These are phyloP conservation scores for Phytopythium boreale DNA, from an alignment of 352 stramenopile genomes.

Conservation along the genomic window DNA sequence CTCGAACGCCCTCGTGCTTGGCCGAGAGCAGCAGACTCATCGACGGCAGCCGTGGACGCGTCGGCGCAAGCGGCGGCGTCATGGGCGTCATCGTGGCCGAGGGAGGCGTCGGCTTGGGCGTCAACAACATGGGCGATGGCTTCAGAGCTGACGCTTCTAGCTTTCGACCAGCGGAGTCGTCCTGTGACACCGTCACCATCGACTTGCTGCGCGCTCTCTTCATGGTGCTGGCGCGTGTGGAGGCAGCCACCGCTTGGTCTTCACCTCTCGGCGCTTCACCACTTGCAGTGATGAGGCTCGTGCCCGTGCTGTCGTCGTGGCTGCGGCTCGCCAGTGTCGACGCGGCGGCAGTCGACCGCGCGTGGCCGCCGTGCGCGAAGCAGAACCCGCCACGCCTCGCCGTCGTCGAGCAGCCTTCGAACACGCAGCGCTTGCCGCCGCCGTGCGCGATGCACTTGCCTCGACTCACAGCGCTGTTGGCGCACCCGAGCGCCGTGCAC, in stretches of 20 bases:
- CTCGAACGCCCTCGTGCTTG: neutral
- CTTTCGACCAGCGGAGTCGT: neutral
- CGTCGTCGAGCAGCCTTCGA: constrained; percentile 71
- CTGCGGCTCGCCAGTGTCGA: neutral
- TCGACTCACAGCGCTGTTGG: constrained; percentile 79
- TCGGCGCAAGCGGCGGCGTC: constrained; percentile 1
- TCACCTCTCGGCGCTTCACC: neutral
- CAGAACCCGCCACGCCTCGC: constrained; percentile 78
- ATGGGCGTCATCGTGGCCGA: neutral
- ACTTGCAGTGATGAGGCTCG: neutral
- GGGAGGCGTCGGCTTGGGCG: neutral
- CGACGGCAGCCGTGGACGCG: neutral
- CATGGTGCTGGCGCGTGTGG: neutral
- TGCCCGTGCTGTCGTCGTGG: neutral
- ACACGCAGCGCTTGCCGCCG: constrained; percentile 75
- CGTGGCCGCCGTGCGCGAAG: constrained; percentile 72
- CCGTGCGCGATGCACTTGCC: constrained; percentile 84
- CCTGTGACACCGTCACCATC: neutral
- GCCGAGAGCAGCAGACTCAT: constrained; percentile 1
- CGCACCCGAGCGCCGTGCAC: constrained; percentile 57
- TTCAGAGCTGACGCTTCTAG: no score
- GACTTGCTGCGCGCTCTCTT: neutral
- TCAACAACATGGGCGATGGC: neutral
- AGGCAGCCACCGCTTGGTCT: neutral
- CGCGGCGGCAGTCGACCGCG: neutral